phyloP scores from a whole-genome alignment of 306 rosid species.

The Styphnolobium japonicum region DNA sequence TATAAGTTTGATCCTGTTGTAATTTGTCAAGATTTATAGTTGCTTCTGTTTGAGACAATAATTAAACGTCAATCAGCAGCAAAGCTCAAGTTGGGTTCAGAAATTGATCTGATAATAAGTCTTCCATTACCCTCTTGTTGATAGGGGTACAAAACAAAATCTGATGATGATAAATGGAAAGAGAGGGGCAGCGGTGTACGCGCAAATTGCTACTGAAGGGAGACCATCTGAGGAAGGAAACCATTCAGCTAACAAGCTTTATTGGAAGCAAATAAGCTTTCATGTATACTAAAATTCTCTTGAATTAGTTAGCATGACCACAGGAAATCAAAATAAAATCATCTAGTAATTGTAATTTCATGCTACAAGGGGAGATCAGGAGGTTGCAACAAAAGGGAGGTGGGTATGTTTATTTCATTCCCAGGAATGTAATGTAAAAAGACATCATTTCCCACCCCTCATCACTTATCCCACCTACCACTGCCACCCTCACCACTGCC shows the following conservation, averaged over 20 bases:
- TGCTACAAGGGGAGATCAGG: too few relatives aligned
- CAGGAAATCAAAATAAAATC: too few relatives aligned
- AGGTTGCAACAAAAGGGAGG: too few relatives aligned
- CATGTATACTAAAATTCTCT: too few relatives aligned
- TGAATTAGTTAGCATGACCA: too few relatives aligned
- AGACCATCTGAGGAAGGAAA: neutral
- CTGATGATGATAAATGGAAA: neutral
- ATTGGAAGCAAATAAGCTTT: too few relatives aligned
- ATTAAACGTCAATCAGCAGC: neutral
- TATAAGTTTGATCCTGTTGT: neutral
- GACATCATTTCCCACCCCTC: too few relatives aligned
- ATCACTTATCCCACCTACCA: too few relatives aligned
- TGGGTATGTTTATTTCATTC: too few relatives aligned
- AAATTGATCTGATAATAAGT: neutral
- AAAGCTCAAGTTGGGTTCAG: slow-evolving; percentile 11
- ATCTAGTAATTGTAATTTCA: too few relatives aligned
- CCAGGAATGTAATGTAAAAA: too few relatives aligned
- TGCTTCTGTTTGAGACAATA: neutral
- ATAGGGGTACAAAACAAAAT: neutral
- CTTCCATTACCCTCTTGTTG: neutral
- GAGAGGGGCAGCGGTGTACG: neutral
- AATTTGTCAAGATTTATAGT: neutral
- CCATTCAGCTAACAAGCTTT: neutral
- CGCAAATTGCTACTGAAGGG: neutral
- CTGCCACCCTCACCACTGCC: too few relatives aligned